Evolutionary conservation across 495 filamentous ascomycete species (phyloP), one percentile per base, ranked within the genome.

Genomic region (Lophiotrema nucula): DNA sequence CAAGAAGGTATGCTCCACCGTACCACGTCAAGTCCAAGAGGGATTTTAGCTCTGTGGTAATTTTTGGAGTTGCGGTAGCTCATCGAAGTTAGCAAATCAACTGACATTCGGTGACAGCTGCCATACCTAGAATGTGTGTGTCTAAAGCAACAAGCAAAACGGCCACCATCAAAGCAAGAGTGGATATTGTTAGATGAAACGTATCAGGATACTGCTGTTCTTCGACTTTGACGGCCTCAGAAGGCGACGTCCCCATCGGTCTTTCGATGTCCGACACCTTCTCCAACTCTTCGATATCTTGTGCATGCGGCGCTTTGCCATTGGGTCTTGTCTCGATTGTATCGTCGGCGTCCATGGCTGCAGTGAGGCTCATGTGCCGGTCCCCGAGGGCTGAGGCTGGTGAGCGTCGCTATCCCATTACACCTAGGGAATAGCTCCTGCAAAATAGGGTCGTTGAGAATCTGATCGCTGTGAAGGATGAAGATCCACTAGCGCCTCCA

Each of bases 1-100:
- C 78, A 4, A 85, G 62, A 39, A 85, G 77, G 66, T 78, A 83
- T 11, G 81, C 75, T 2, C 75, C 69, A 16, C 79, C 81, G 58
- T 85, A 82, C 79, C 79, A 82, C 1, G 73, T 71, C 0, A 79
- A 69, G 24, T 81, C 64, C 6, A 67, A 58, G 3, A 79, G 65
- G 12, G 31, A 5, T 5, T 53, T 8, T 21, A 53, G 43, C 11
- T 44, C 38, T 18, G 39, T 21, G 6, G 39, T 43, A 21, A 43
- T 43, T 21, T 21, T 43, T 6, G 39, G 39, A 10, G 39, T 6
- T 6, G 39, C 39, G 6, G 39, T 43, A 6, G 39, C 39, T 43
- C n/a, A n/a, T n/a, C n/a, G n/a, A n/a, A n/a, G n/a, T 43, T 12
- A 21, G 19, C 39, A 43, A 21, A 21, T 43, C 39, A 43, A 21